phyloP scores from a whole-genome alignment of 2,329 filamentous ascomycete species.

The Orbilia oligospora region DNA sequence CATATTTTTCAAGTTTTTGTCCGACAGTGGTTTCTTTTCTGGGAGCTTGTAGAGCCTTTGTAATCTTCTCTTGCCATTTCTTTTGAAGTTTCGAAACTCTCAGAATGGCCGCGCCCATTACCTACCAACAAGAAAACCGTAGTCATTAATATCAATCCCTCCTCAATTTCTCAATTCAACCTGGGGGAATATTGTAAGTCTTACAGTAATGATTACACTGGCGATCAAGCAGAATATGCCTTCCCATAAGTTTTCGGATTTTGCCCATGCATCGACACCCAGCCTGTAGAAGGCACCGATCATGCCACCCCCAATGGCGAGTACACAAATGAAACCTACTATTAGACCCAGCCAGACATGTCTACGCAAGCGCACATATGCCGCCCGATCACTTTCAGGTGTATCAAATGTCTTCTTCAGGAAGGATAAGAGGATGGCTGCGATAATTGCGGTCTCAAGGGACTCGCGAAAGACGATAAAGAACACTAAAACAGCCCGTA shows the following conservation, averaged over 20 bases:
- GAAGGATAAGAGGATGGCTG: constrained; percentile 88
- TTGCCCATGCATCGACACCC: constrained; percentile 77
- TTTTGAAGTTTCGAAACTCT: constrained; percentile 86
- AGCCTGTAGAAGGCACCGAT: constrained; percentile 82
- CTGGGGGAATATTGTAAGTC: neutral
- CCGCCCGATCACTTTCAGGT: constrained; percentile 73
- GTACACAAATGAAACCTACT: constrained; percentile 75
- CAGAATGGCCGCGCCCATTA: constrained; percentile 84
- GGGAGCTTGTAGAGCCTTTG: constrained; percentile 75
- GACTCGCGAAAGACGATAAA: constrained; percentile 91
- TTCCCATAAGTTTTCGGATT: constrained; percentile 83
- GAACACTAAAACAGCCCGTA: constrained; percentile 72
- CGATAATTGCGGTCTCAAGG: constrained; percentile 85
- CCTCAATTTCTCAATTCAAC: neutral
- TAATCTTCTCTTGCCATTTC: constrained; percentile 89
- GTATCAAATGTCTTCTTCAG: constrained; percentile 81
- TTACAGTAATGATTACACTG: constrained; percentile 79
- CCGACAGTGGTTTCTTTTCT: constrained; percentile 68
- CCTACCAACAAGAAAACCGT: constrained; percentile 39
- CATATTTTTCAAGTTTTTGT: constrained; percentile 81
- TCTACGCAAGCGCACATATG: constrained; percentile 78
- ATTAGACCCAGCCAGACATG: constrained; percentile 80
- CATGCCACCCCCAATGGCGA: constrained; percentile 76
- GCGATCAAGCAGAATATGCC: constrained; percentile 83
- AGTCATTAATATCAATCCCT: neutral